Percentiles rank a stretch among this genome's conserved stretches.
Conservation (phyloP, 1,284 basidiomycete species). For the Schizophyllum commune region DNA sequence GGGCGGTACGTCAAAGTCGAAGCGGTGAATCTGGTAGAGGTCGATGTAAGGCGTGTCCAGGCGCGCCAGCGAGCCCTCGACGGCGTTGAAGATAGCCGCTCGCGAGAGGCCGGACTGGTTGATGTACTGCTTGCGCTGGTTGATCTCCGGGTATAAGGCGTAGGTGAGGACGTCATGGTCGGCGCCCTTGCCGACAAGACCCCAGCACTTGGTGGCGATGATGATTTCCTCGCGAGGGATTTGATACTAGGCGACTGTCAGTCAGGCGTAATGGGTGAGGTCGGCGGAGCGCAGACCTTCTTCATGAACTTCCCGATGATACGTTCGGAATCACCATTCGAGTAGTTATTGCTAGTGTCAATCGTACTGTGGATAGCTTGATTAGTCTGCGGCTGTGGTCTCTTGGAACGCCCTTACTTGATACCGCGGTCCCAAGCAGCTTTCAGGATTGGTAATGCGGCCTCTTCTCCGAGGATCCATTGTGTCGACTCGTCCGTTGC, state of each 20-base stretch:
- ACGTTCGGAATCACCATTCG: conserved; percentile 39
- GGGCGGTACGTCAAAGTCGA: conserved; percentile 24
- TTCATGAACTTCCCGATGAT: conserved; percentile 48
- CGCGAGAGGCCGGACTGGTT: conserved; percentile 39
- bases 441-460: conserved; percentile 31
- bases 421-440: conserved; percentile 39
- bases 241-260: conserved; percentile 26
- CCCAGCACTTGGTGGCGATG: conserved; percentile 34
- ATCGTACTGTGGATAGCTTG: conserved; percentile 20
- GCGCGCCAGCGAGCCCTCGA: conserved; percentile 34
- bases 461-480: conserved; percentile 39
- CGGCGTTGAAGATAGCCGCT: conserved; percentile 35
- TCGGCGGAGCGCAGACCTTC: conserved; percentile 17
- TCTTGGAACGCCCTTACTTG: conserved; percentile 12
- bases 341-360: conserved; percentile 54
- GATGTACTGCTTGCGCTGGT: conserved; percentile 20
- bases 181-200: conserved; percentile 12
- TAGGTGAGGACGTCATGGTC: background rate
- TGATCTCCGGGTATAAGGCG: background rate
- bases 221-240: conserved; percentile 50
- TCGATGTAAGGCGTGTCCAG: conserved; percentile 39
- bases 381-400: too few species aligned
- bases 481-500: conserved; percentile 11
- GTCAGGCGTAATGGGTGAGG: too few species aligned
- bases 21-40: conserved; percentile 37